phyloP scores from a whole-genome alignment of 83 land plant species.

The Thuja plicata region DNA sequence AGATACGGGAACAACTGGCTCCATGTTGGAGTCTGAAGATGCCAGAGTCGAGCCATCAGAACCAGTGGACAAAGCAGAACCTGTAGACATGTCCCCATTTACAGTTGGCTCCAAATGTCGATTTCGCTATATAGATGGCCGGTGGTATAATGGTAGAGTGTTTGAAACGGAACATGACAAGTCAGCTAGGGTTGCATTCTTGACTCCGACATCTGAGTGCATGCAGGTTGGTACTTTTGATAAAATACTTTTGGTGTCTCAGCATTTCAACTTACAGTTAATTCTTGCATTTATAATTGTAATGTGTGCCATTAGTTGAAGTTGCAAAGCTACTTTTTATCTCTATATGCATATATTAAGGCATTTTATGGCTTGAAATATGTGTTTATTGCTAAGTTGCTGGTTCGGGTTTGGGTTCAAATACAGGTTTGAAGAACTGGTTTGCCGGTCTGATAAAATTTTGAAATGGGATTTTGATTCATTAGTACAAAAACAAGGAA shows the following conservation, averaged over 20 bases:
- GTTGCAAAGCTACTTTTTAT: neutral
- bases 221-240: constrained; percentile 61
- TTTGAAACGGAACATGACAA: constrained; percentile 45
- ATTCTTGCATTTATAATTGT: neutral
- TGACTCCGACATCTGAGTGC: constrained; percentile 83
- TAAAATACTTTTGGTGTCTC: constrained; percentile 2
- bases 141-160: constrained; percentile 87
- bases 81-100: constrained; percentile 23
- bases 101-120: constrained; percentile 84
- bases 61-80: constrained; percentile 26
- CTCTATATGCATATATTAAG: neutral
- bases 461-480: too few species aligned
- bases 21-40: constrained; percentile 11
- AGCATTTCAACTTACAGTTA: constrained; percentile 5
- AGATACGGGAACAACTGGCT: constrained; percentile 3
- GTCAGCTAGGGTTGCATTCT: constrained; percentile 76
- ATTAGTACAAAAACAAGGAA: too few species aligned
- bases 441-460: too few species aligned
- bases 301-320: constrained; percentile 2
- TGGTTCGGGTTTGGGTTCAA: too few species aligned
- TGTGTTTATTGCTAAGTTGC: neutral
- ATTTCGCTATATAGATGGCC: constrained; percentile 86
- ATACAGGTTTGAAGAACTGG: too few species aligned
- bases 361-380: neutral
- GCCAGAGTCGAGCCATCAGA: constrained; percentile 37